phyloP scores from a whole-genome alignment of 2,329 filamentous ascomycete genomes.

The Fusarium pseudograminearum region DNA sequence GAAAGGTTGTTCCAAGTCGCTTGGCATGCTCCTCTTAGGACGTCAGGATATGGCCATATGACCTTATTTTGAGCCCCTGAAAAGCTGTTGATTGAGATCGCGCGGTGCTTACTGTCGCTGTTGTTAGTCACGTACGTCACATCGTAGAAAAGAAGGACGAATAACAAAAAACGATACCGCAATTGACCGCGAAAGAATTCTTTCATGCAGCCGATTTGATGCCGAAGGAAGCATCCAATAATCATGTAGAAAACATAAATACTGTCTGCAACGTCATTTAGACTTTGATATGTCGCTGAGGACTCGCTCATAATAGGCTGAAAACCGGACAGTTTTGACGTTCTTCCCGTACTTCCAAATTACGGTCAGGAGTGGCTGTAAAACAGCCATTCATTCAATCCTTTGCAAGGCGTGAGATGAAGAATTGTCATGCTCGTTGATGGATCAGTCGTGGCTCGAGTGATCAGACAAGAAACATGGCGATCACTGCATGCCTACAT shows the following conservation, averaged over 20 bases:
- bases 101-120: background rate
- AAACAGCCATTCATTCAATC: background rate
- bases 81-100: background rate
- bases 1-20: background rate
- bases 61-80: background rate
- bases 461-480: background rate
- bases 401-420: background rate
- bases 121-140: background rate
- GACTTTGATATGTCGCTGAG: background rate
- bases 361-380: background rate
- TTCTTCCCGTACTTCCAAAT: background rate
- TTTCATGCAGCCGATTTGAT: background rate
- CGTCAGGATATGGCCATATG: background rate
- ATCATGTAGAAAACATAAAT: background rate
- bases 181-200: background rate
- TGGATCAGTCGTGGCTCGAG: background rate
- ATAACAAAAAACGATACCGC: background rate
- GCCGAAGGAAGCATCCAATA: background rate
- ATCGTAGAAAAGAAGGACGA: background rate
- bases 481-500: background rate
- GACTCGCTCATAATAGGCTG: background rate
- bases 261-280: background rate
- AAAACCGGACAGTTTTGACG: background rate
- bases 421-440: background rate
- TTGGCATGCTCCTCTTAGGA: background rate